Evolutionary conservation across 352 stramenopile species (phyloP).

Genomic region (Pythium pectinolyticum): DNA sequence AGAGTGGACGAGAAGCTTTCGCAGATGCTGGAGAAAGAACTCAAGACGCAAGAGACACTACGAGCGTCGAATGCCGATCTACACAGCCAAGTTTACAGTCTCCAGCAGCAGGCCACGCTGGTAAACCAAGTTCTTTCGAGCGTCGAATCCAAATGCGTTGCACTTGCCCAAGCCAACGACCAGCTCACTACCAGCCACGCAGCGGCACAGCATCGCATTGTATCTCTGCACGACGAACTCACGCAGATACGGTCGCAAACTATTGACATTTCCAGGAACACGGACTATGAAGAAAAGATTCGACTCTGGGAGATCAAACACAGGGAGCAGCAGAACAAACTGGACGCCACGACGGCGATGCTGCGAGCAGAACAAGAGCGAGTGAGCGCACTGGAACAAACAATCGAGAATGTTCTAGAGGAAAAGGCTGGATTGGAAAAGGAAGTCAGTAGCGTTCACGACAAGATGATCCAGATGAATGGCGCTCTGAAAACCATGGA

Average conservation of each 20-base stretch:
- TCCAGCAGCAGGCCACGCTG: slow-evolving; percentile 38
- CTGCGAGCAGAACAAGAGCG: slow-evolving; percentile 20
- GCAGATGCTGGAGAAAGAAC: slow-evolving; percentile 52
- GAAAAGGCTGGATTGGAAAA: slow-evolving; percentile 36
- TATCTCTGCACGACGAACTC: slow-evolving; percentile 34
- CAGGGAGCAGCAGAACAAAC: slow-evolving; percentile 24
- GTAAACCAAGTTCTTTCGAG: slow-evolving; percentile 39
- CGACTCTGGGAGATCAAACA: slow-evolving; percentile 38
- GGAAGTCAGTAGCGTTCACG: slow-evolving; percentile 40
- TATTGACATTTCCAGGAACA: neutral
- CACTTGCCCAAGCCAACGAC: slow-evolving; percentile 32
- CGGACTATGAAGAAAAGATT: slow-evolving; percentile 47
- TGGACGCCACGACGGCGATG: slow-evolving; percentile 16
- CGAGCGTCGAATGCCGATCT: slow-evolving; percentile 35
- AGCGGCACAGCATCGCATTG: slow-evolving; percentile 33
- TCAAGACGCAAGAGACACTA: slow-evolving; percentile 37
- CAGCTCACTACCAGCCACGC: slow-evolving; percentile 36
- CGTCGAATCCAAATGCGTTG: slow-evolving; percentile 40
- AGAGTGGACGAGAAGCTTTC: no score
- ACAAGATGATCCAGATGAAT: slow-evolving; percentile 50
- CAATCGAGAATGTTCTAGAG: slow-evolving; percentile 30
- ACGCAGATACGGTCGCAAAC: neutral
- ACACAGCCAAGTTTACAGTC: slow-evolving; percentile 26
- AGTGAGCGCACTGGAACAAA: slow-evolving; percentile 10
- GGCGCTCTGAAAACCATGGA: slow-evolving; percentile 48